A percentile compares a stretch with the other conserved stretches of the same genome.
phyloP scores from a whole-genome alignment of 306 rosid species.

The Ammopiptanthus mongolicus region DNA sequence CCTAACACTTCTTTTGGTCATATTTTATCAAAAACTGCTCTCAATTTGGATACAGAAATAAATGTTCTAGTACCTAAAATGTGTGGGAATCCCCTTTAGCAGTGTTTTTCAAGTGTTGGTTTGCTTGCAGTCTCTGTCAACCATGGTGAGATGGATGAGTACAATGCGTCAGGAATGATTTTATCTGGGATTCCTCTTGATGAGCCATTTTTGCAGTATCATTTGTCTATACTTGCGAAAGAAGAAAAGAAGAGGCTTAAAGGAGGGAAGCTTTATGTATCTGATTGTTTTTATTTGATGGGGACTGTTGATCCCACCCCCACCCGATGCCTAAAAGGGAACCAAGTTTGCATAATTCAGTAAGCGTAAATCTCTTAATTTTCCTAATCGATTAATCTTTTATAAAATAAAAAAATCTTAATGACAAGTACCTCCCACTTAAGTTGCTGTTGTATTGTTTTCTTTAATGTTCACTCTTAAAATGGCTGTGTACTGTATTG shows the following conservation, averaged over 20 bases:
- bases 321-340: constrained; percentile 39
- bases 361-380: constrained; percentile 33
- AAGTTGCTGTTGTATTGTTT: neutral
- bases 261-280: constrained; percentile 46
- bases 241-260: constrained; percentile 41
- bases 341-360: constrained; percentile 75
- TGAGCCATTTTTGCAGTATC: constrained; percentile 57
- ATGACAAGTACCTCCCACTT: neutral
- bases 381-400: neutral
- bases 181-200: constrained; percentile 67
- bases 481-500: neutral
- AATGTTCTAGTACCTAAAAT: neutral
- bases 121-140: constrained; percentile 43
- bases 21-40: neutral
- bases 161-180: constrained; percentile 50
- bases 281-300: constrained; percentile 62
- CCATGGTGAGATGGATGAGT: constrained; percentile 57
- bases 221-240: constrained; percentile 32
- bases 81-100: neutral
- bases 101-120: constrained; percentile 2
- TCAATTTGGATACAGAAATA: neutral
- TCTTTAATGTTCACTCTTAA: neutral
- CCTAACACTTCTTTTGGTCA: neutral
- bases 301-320: constrained; percentile 93
- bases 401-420: neutral